Evolutionary conservation across 352 stramenopile genomes (phyloP).

Genomic region (Globisporangium ultimum): DNA sequence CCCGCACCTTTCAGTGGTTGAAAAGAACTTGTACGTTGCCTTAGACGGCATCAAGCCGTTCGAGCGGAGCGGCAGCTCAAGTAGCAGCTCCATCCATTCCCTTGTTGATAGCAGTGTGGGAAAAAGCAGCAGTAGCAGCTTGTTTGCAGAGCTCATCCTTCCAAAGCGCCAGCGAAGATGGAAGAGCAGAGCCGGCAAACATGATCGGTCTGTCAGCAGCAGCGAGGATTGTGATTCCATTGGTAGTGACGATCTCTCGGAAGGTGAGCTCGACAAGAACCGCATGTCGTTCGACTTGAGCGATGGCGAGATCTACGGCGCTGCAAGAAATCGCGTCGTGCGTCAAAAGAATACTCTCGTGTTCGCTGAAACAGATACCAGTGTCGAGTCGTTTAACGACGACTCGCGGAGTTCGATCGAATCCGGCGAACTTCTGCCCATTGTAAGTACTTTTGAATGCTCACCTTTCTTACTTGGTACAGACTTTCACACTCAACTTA

Average conservation of each 20-base stretch:
- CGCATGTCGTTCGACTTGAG: constrained; percentile 35
- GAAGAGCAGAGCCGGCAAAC: too few relatives aligned
- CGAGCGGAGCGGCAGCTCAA: too few relatives aligned
- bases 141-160: too few relatives aligned
- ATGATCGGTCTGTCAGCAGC: background rate
- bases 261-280: constrained; percentile 29
- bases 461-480: background rate
- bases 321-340: constrained; percentile 20
- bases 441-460: constrained; percentile 17
- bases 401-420: constrained; percentile 34
- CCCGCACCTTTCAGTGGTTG: too few relatives aligned
- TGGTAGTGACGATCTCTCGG: constrained; percentile 36
- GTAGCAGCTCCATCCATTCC: too few relatives aligned
- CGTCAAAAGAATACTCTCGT: constrained; percentile 19
- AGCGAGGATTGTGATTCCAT: constrained; percentile 28
- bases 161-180: too few relatives aligned
- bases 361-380: constrained; percentile 1
- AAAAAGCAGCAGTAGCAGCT: too few relatives aligned
- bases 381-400: constrained; percentile 8
- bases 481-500: background rate
- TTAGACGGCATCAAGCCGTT: too few relatives aligned
- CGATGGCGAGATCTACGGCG: constrained; percentile 61
- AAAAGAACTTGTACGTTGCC: too few relatives aligned
- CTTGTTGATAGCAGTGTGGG: too few relatives aligned
- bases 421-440: constrained; percentile 45